Conservation (phyloP, 2,329 filamentous ascomycete species). For the Cladophialophora bantiana region DNA sequence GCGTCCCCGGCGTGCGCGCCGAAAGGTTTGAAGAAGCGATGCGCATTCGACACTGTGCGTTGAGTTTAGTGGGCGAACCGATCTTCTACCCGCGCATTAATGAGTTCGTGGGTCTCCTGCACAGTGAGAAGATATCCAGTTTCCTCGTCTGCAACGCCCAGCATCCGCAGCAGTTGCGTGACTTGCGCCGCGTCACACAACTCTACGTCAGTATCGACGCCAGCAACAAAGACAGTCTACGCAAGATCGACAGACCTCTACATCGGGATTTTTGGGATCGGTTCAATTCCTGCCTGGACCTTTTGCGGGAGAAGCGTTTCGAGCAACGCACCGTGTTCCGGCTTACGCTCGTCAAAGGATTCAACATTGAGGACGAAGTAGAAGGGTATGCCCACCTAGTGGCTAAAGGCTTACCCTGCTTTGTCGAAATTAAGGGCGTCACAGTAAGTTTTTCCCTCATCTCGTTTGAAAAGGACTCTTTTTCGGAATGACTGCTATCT, state of each 20-base stretch:
- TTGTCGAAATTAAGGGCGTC: conserved; percentile 95
- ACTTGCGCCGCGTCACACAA: conserved; percentile 86
- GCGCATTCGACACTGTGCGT: conserved; percentile 89
- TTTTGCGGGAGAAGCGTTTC: conserved; percentile 81
- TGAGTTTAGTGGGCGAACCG: conserved; percentile 93
- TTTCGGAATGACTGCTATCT: neutral
- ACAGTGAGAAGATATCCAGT: conserved; percentile 84
- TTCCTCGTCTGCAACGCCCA: conserved; percentile 98
- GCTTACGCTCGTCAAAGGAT: conserved; percentile 93
- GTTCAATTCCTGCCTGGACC: conserved; percentile 88
- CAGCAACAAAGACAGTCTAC: conserved; percentile 83
- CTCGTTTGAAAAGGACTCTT: too few species aligned
- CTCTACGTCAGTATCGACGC: conserved; percentile 97
- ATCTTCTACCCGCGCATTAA: conserved; percentile 99
- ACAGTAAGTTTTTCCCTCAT: conserved; percentile 4
- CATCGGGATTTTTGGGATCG: conserved; percentile 98
- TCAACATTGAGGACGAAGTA: conserved; percentile 95
- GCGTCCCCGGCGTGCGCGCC: conserved; percentile 88
- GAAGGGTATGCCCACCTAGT: conserved; percentile 89
- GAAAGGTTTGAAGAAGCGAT: conserved; percentile 93
- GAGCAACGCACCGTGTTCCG: conserved; percentile 92
- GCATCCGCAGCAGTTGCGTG: conserved; percentile 86
- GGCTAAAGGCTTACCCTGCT: conserved; percentile 83
- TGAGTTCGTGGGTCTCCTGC: conserved; percentile 82
- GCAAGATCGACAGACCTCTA: conserved; percentile 87